Base-by-base conservation (phyloP, 495 filamentous ascomycete species). In the Pyrenula massariospora region DNA sequence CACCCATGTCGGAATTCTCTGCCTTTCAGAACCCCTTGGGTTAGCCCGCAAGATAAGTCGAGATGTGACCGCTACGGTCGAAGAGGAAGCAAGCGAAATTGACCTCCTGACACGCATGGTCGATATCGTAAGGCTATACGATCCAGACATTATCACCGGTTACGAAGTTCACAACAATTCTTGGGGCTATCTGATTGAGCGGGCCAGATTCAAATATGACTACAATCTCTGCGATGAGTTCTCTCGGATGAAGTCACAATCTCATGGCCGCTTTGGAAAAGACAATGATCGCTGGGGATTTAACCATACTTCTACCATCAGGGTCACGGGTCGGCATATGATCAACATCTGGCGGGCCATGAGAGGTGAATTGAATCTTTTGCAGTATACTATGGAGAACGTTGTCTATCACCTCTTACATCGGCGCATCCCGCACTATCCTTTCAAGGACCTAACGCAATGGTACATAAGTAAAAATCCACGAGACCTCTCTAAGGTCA, bases 291-390 rank as follows among this genome's bases (percentile, higher is more conserved):
- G 79, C 60, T 98, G 93, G 92, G 93, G 91, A 0, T 94, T 91
- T 74, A 91, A 88, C 56, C 88, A 89, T 55, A 91, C 89, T 2
- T 92, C 89, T 2, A 88, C 86, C 1, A 87, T 97, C 60, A 81
- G 80, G 25, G 77, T 98, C 12, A 96, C 91, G 0, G 93, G 93
- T 2, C 82, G 93, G 59, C 93, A 98, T 64, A 87, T 93, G 74
- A 90, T 98, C 69, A 98, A 97, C 60, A 87, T 97, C 53, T 98
- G 94, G 93, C 81, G 93, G 54, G 91, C 92, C 0, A 96, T 98
- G 91, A 81, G 86, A 53, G 81, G 86, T 56, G 93, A 97, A 70
- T 68, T 97, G 25, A 94, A 87, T 59, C 70, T 98, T 50, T 73
- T 95, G 50, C 90, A 96, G 63, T 97, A 97, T 64, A 93, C 87